These are phyloP conservation scores for Nothomitra cinnamomea DNA, from an alignment of 2,329 filamentous ascomycete species.

Conservation along the genomic window DNA sequence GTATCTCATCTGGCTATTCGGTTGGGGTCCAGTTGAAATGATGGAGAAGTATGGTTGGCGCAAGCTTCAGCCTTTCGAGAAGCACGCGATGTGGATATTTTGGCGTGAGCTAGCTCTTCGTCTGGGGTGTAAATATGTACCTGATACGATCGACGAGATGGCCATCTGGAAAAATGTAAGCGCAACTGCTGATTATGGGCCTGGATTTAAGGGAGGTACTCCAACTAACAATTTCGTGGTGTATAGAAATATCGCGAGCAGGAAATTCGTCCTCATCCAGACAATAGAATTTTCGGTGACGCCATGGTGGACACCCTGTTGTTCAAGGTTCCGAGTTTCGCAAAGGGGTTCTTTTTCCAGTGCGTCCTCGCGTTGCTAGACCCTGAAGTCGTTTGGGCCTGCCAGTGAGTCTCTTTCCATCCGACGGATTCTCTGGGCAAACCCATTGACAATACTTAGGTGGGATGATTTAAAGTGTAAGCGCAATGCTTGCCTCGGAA, in stretches of 20 bases:
- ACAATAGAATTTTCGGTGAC: conserved; percentile 7
- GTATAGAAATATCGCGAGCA: conserved; percentile 1
- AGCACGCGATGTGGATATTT: conserved; percentile 7
- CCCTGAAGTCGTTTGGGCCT: conserved; percentile 6
- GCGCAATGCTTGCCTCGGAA: background rate
- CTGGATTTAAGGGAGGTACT: background rate
- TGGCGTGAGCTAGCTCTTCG: conserved; percentile 9
- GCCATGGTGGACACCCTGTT: conserved; percentile 7
- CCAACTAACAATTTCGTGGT: background rate
- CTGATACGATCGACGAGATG: conserved; percentile 7
- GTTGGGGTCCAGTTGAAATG: conserved; percentile 6
- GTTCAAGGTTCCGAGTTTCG: conserved; percentile 5
- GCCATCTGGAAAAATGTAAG: conserved; percentile 6
- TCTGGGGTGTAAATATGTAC: conserved; percentile 10
- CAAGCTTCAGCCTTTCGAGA: conserved; percentile 7
- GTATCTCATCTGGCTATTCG: conserved; percentile 7
- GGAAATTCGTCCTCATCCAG: conserved; percentile 4
- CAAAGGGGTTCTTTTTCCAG: conserved; percentile 6
- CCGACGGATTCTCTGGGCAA: background rate
- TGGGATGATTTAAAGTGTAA: background rate
- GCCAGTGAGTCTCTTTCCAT: conserved; percentile 4
- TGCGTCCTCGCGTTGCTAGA: conserved; percentile 8
- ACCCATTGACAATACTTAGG: background rate
- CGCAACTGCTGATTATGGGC: background rate
- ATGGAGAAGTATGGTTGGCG: conserved; percentile 9